Percentiles rank a stretch among this genome's conserved stretches.
phyloP scores from a whole-genome alignment of 345 rosid species.

The Salix exigua region DNA sequence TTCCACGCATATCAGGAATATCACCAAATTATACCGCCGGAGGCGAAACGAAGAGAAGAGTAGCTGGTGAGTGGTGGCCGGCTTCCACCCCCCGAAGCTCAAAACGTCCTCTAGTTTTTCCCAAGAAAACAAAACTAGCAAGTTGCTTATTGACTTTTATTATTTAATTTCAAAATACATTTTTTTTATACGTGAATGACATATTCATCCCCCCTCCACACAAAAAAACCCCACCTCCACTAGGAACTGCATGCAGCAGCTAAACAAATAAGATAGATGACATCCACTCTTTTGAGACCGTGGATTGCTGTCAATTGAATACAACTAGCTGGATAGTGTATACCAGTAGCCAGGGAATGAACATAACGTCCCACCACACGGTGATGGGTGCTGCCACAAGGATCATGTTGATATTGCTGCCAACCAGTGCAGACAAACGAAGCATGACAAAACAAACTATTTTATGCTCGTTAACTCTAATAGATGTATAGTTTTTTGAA shows the following conservation, averaged over 20 bases:
- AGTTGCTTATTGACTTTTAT: no score
- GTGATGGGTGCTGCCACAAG: not conserved
- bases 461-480: no score
- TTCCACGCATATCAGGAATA: no score
- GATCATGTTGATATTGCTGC: not conserved
- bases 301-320: not conserved
- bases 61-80: no score
- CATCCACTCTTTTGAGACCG: not conserved
- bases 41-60: no score
- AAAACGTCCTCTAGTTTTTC: no score
- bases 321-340: not conserved
- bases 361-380: not conserved
- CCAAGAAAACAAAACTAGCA: no score
- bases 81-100: no score
- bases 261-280: not conserved
- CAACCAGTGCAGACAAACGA: constrained; percentile 12
- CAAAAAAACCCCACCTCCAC: not conserved
- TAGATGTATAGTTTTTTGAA: no score
- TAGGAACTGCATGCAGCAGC: not conserved
- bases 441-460: not conserved
- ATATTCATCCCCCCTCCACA: not conserved
- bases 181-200: not conserved
- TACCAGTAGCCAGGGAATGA: no score
- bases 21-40: no score
- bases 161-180: no score